Conservation (phyloP, 1,139 yeast genomes). For the Geotrichum citri-aurantii region DNA sequence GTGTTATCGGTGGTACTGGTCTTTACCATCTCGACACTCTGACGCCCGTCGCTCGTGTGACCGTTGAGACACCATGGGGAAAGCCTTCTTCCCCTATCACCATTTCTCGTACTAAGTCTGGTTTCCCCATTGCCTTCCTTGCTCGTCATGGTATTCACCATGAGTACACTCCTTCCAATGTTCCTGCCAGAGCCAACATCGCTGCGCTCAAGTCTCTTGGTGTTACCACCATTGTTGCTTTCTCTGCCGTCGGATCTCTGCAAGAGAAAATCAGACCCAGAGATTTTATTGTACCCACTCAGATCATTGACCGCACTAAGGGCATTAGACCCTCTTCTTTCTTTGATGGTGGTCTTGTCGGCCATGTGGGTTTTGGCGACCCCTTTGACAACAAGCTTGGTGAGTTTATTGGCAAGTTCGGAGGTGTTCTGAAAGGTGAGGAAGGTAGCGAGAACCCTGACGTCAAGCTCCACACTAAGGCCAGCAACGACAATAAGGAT, state of each 20-base stretch:
- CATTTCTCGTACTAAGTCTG: slow-evolving; percentile 64
- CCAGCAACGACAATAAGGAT: slow-evolving; percentile 50
- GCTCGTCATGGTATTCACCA: slow-evolving; percentile 94
- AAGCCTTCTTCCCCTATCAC: slow-evolving; percentile 92
- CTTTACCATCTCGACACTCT: slow-evolving; percentile 78
- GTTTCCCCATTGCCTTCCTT: slow-evolving; percentile 86
- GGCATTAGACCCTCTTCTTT: slow-evolving; percentile 88
- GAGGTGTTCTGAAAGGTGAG: slow-evolving; percentile 52
- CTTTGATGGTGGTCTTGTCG: slow-evolving; percentile 89
- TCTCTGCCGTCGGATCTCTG: slow-evolving; percentile 93
- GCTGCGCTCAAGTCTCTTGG: slow-evolving; percentile 89
- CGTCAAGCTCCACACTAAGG: slow-evolving; percentile 51
- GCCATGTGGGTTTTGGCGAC: slow-evolving; percentile 96
- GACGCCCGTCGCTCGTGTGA: slow-evolving; percentile 76
- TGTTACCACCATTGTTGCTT: slow-evolving; percentile 82
- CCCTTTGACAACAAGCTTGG: slow-evolving; percentile 81
- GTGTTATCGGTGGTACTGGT: slow-evolving; percentile 98
- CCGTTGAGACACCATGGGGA: slow-evolving; percentile 94
- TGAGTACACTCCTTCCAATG: slow-evolving; percentile 83
- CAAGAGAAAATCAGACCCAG: slow-evolving; percentile 86
- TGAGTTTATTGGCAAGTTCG: slow-evolving; percentile 53
- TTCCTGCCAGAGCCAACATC: slow-evolving; percentile 89
- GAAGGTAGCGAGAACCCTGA: slow-evolving; percentile 22
- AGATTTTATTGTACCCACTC: slow-evolving; percentile 92
- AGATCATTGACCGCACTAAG: slow-evolving; percentile 92